These are phyloP conservation scores for Podospora comata DNA, from an alignment of 495 filamentous ascomycete species.

Conservation along the genomic window DNA sequence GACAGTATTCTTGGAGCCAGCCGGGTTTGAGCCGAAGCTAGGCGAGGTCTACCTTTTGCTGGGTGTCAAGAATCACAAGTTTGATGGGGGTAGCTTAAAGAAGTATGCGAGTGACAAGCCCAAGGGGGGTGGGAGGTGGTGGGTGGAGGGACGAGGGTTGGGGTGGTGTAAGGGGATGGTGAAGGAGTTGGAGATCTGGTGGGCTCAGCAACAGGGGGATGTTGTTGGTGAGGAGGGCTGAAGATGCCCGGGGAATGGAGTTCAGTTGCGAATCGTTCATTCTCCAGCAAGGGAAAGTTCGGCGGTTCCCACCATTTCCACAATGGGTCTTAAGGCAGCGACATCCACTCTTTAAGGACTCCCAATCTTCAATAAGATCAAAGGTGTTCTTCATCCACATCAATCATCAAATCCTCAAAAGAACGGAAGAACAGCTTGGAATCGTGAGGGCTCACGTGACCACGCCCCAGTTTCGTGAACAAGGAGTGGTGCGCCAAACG, in stretches of 20 bases:
- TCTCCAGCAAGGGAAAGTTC: not conserved
- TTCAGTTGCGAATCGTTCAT: not conserved
- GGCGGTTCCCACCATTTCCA: not conserved
- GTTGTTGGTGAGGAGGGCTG: not conserved
- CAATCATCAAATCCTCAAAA: too few relatives aligned
- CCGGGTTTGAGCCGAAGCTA: conserved; percentile 36
- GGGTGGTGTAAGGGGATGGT: conserved; percentile 43
- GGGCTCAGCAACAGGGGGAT: conserved; percentile 18
- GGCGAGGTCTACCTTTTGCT: conserved; percentile 44
- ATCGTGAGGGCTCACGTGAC: not conserved
- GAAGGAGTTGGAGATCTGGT: conserved; percentile 39
- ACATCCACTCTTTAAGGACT: not conserved
- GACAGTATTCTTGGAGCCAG: conserved; percentile 46
- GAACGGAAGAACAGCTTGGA: not conserved
- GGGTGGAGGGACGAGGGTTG: conserved; percentile 38
- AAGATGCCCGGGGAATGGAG: not conserved
- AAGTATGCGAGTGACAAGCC: conserved; percentile 45
- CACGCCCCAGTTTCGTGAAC: not conserved
- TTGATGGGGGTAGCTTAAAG: conserved; percentile 46
- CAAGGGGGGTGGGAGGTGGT: conserved; percentile 37
- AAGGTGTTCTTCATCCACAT: not conserved
- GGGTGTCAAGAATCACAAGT: conserved; percentile 48
- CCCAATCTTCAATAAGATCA: not conserved
- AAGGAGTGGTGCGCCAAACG: not conserved
- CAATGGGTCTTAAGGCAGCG: not conserved